These are phyloP conservation scores for Picochlorum sp. DNA, from an alignment of 139 green algal genomes.

Conservation along the genomic window DNA sequence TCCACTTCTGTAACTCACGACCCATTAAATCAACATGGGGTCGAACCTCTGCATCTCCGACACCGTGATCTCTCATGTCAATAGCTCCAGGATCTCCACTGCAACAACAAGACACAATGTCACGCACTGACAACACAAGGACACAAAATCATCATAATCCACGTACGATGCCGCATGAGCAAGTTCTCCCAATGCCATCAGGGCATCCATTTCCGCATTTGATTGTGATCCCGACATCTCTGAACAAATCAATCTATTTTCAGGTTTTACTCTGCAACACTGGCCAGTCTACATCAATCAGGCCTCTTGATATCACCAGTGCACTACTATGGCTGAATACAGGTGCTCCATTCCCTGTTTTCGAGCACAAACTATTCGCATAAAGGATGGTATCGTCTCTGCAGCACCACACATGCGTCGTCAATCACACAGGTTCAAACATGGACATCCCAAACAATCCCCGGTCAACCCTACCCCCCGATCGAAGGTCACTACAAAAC, in stretches of 20 bases:
- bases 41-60: not conserved
- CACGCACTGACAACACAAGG: conserved; percentile 10
- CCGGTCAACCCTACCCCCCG: too few species aligned
- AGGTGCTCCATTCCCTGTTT: not conserved
- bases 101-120: not conserved
- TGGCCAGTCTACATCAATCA: not conserved
- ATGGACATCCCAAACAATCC: too few species aligned
- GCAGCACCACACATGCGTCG: not conserved
- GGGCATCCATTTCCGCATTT: conserved; percentile 40
- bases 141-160: not conserved
- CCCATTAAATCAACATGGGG: conserved; percentile 9
- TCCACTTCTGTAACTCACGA: conserved; percentile 70
- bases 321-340: not conserved
- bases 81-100: not conserved
- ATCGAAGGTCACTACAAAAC: too few species aligned
- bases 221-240: conserved; percentile 11
- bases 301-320: not conserved
- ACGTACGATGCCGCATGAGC: conserved; percentile 39
- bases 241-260: conserved; percentile 3
- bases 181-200: conserved; percentile 39
- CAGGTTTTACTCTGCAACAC: not conserved
- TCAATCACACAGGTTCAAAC: not conserved
- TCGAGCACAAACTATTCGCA: not conserved
- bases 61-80: not conserved
- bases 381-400: not conserved